Evolutionary conservation across 1,284 basidiomycete species (phyloP).

Genomic region (Athelia sp.): DNA sequence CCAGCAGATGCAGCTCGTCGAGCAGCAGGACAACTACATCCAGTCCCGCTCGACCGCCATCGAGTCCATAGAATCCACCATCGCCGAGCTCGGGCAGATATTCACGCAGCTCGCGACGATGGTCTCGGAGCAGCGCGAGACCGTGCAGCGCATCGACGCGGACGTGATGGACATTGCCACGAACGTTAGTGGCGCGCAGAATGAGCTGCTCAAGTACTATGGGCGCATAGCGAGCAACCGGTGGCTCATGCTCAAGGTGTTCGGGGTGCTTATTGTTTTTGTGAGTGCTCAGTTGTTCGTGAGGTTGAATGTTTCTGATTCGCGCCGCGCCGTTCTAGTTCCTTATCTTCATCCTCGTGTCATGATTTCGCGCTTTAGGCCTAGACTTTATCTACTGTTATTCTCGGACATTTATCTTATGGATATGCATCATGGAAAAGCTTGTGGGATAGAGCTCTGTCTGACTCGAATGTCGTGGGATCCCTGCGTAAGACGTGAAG

Average conservation of each 20-base stretch:
- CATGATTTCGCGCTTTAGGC: slow-evolving; percentile 39
- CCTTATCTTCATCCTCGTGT: slow-evolving; percentile 89
- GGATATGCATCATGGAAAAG: background rate
- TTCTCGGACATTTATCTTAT: slow-evolving; percentile 12
- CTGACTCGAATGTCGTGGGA: too few relatives aligned
- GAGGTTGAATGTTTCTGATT: slow-evolving; percentile 2
- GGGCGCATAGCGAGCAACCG: slow-evolving; percentile 92
- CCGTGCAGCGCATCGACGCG: slow-evolving; percentile 99
- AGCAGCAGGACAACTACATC: slow-evolving; percentile 96
- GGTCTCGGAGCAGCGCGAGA: slow-evolving; percentile 98
- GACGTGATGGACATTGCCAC: slow-evolving; percentile 95
- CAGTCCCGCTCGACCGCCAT: slow-evolving; percentile 95
- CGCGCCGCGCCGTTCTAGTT: slow-evolving; percentile 53
- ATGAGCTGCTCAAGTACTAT: slow-evolving; percentile 94
- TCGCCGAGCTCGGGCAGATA: slow-evolving; percentile 95
- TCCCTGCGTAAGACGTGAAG: too few relatives aligned
- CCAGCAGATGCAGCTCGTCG: slow-evolving; percentile 94
- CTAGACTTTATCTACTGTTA: slow-evolving; percentile 20
- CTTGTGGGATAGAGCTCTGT: too few relatives aligned
- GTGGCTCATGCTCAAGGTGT: slow-evolving; percentile 98
- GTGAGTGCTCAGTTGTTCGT: slow-evolving; percentile 55
- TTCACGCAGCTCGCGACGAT: slow-evolving; percentile 96
- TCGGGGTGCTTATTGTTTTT: slow-evolving; percentile 91
- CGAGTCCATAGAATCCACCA: slow-evolving; percentile 97
- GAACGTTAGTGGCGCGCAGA: slow-evolving; percentile 85